Evolutionary conservation across 805 yeast genomes (phyloP), one percentile per base, ranked within the genome.

Genomic region (Wickerhamomyces chambardii): DNA sequence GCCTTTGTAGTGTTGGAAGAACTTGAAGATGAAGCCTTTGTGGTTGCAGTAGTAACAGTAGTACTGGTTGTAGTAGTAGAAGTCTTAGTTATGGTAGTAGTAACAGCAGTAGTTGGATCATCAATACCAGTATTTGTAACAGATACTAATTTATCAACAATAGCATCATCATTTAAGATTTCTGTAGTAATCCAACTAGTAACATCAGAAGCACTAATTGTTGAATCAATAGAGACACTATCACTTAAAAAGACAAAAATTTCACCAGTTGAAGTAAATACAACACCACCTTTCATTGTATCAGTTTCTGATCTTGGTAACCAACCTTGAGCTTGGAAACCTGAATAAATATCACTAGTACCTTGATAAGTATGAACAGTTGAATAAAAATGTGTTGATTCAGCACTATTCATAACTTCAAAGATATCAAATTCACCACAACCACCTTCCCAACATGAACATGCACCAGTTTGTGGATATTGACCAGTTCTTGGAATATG

Each of bases 401-500:
- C 76, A 47, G 95, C 96, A 26, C 82, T 47, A 42, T 77, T 65
- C 48, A 92, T 73, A 48, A 90, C 71, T 73, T 92, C 98, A 53
- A 90, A 92, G 52, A 87, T 69, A 64, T 92, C 98, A 52, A 92
- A 70, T 70, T 92, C 98, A 68, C 98, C 98, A 67, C 98, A 92
- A 42, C 97, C 97, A 36, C 95, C 72, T 36, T 73, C 51, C 98
- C 98, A 92, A 74, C 98, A 92, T 27, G 97, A 86, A 70, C 97
- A 92, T 16, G 73, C 66, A 59, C 97, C 97, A n/a, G n/a, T n/a
- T n/a, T n/a, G n/a, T n/a, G n/a, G n/a, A 64, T 92, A 92, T 67
- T 92, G 97, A 53, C 79, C 64, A 47, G 97, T 89, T 73, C 98
- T 85, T 64, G 98, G 96, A 55, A 89, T 80, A 70, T 84, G 84